Evolutionary conservation across 495 filamentous ascomycete species (phyloP).

Genomic region (Hypomontagnella submonticulosa): DNA sequence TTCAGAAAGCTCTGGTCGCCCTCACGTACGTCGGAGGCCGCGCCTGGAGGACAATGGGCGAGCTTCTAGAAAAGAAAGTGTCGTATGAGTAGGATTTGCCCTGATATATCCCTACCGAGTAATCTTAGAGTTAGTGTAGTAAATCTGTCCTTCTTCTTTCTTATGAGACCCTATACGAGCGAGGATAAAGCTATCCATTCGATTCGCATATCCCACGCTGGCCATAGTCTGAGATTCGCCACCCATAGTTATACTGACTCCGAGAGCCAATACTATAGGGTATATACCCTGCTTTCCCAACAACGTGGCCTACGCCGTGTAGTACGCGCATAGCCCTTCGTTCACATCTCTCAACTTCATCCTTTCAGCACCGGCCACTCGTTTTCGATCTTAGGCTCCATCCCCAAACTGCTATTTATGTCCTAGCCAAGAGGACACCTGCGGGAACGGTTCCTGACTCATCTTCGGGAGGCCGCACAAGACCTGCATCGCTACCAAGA

Average conservation of each 20-base stretch:
- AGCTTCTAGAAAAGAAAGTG: conserved; percentile 26
- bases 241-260: conserved; percentile 6
- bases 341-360: conserved; percentile 9
- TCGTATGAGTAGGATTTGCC: conserved; percentile 37
- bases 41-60: conserved; percentile 26
- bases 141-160: conserved; percentile 1
- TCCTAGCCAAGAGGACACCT: conserved; percentile 21
- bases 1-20: conserved; percentile 14
- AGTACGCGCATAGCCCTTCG: conserved; percentile 6
- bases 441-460: conserved; percentile 47
- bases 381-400: conserved; percentile 3
- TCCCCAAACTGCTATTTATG: conserved; percentile 18
- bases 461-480: conserved; percentile 49
- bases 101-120: conserved; percentile 20
- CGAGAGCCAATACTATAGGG: conserved; percentile 2
- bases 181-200: not conserved
- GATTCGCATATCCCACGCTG: not conserved
- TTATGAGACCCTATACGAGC: not conserved
- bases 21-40: conserved; percentile 25
- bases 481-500: conserved; percentile 49
- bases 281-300: conserved; percentile 5
- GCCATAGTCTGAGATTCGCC: conserved; percentile 6
- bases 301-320: conserved; percentile 1
- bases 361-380: conserved; percentile 13
- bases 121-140: not conserved